Evolutionary conservation across 2,329 filamentous ascomycete genomes (phyloP), one percentile per base, ranked within the genome.

Genomic region (Pseudogymnoascus sp.): DNA sequence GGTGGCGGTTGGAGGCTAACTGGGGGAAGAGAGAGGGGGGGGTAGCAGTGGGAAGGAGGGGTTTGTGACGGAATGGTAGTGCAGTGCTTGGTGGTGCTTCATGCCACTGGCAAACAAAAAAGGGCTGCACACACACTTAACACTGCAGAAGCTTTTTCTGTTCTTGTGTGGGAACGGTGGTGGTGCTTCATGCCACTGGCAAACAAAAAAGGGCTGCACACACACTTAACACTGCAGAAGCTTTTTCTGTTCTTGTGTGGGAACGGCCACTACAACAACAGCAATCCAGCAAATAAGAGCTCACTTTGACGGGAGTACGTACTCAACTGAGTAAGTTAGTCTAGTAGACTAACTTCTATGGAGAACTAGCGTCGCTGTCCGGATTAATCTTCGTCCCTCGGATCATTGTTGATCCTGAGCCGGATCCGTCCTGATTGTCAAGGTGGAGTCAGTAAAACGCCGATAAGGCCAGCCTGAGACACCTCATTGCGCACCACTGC

Each of bases 11-110:
- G 63, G 61, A 59, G 61, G 48, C 62, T 60, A 58, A 59, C 57
- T 61, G 62, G 60, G 61, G 62, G 55, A 63, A 65, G 63, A 63
- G 12, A 23, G n/a, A 3, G 15, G 9, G 35, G n/a, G n/a, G 34
- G n/a, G 34, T 5, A 7, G 13, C 61, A 60, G 63, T 64, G 60
- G 65, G 63, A 62, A 57, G 61, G 61, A 68, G 68, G 65, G 65
- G 66, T 65, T 62, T 64, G 65, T 59, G 62, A 41, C 62, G 39
- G 64, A 9, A 64, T 37, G 58, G 59, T 19, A 41, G 38, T 45
- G 21, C 13, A 45, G 39, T 45, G 39, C 39, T 45, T 45, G 39
- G 39, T 45, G 39, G 39, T 45, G 39, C 39, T 45, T 45, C 39
- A 26, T 45, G 13, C 39, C 39, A 45, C 39, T 45, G 19, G n/a